Percentiles rank a stretch among this genome's conserved stretches.
Evolutionary conservation across 305 asterid species (phyloP).

Genomic region (Solanum hybrid): DNA sequence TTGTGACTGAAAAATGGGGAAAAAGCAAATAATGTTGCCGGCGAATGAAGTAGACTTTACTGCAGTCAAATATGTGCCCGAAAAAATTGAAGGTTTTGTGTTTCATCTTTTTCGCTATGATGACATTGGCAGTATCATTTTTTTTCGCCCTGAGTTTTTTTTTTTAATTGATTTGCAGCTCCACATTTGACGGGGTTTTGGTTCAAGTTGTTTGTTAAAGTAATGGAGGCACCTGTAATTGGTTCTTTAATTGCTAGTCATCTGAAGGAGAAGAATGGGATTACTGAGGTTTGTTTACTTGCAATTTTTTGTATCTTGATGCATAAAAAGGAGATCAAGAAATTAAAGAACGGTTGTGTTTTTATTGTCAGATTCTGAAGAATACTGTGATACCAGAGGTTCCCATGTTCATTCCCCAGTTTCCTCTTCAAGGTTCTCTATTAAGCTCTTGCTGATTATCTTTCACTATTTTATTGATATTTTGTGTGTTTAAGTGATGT

Average conservation of each 20-base stretch:
- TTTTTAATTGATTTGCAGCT: conserved; percentile 33
- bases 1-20: conserved; percentile 33
- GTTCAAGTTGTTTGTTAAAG: conserved; percentile 48
- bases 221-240: conserved; percentile 54
- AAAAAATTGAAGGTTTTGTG: conserved; percentile 45
- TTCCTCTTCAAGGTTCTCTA: conserved; percentile 78
- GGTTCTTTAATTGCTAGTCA: conserved; percentile 46
- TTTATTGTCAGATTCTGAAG: conserved; percentile 53
- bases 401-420: conserved; percentile 92
- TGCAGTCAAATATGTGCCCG: conserved; percentile 40
- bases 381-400: conserved; percentile 84
- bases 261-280: conserved; percentile 58
- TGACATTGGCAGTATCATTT: background rate
- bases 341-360: background rate
- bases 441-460: background rate
- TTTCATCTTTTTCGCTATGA: background rate
- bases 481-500: background rate
- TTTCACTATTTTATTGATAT: background rate
- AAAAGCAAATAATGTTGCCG: conserved; percentile 71
- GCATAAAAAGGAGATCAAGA: background rate
- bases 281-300: conserved; percentile 44
- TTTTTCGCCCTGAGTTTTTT: background rate
- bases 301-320: background rate
- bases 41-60: conserved; percentile 61
- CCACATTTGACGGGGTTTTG: conserved; percentile 75